phyloP scores from a whole-genome alignment of 2,329 filamentous ascomycete species.

The Pestalotiopsis sp. region DNA sequence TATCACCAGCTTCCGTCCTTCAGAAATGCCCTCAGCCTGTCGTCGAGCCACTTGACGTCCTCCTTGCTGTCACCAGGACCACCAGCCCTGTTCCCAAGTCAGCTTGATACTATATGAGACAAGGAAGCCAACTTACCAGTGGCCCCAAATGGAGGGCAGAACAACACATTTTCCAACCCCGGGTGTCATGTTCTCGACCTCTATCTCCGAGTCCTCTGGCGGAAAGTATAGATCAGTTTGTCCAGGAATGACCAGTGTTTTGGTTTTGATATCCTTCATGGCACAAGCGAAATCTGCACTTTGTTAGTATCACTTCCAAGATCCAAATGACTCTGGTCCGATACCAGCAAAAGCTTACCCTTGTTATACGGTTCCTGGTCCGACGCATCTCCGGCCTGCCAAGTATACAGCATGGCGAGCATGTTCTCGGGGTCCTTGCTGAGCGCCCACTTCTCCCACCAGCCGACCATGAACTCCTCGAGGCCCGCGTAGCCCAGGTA shows the following conservation, averaged over 20 bases:
- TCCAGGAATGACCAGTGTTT: slow-evolving; percentile 68
- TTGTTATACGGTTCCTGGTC: slow-evolving; percentile 69
- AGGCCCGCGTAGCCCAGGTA: slow-evolving; percentile 66
- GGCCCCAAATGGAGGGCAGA: slow-evolving; percentile 45
- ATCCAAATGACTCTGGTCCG: background rate
- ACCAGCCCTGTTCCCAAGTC: slow-evolving; percentile 49
- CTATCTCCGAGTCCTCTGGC: slow-evolving; percentile 76
- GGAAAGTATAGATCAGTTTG: slow-evolving; percentile 83
- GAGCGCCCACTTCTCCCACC: slow-evolving; percentile 76
- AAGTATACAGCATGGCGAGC: slow-evolving; percentile 74
- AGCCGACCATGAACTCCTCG: slow-evolving; percentile 73
- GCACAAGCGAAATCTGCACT: slow-evolving; percentile 59
- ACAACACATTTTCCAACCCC: slow-evolving; percentile 35
- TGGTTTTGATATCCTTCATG: slow-evolving; percentile 71
- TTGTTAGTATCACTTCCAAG: background rate
- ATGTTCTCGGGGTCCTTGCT: slow-evolving; percentile 77
- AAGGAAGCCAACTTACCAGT: slow-evolving; percentile 30
- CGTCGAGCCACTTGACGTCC: slow-evolving; percentile 73
- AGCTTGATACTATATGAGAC: background rate
- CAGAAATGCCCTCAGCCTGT: slow-evolving; percentile 54
- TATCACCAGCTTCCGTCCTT: slow-evolving; percentile 16
- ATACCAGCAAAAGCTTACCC: slow-evolving; percentile 8
- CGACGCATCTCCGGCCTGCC: slow-evolving; percentile 75
- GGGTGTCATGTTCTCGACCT: slow-evolving; percentile 55
- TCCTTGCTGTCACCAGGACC: slow-evolving; percentile 72